Percentiles rank a stretch among this genome's conserved stretches.
Evolutionary conservation across 805 yeast species (phyloP).

Genomic region (Saturnispora quitensis): DNA sequence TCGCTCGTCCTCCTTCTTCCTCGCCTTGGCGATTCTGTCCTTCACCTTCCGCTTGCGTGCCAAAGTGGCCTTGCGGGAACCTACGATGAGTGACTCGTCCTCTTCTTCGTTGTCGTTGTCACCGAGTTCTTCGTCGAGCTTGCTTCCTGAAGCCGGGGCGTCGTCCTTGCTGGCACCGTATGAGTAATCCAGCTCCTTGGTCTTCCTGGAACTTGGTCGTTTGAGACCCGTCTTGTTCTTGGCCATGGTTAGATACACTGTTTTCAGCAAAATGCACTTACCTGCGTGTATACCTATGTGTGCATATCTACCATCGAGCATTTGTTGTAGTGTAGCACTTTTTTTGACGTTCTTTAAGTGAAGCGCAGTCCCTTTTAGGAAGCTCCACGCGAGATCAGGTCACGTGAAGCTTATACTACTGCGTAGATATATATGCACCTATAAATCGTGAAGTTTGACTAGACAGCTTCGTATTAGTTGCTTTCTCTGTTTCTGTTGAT

Average conservation of each 20-base stretch:
- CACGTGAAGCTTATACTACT: too few species aligned
- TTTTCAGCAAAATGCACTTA: too few species aligned
- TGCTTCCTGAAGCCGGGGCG: not conserved
- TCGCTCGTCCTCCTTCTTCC: not conserved
- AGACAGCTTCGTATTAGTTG: too few species aligned
- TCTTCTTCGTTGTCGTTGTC: not conserved
- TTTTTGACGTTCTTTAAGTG: too few species aligned
- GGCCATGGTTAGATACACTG: not conserved
- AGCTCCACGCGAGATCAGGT: too few species aligned
- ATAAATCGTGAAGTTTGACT: too few species aligned
- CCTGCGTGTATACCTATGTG: too few species aligned
- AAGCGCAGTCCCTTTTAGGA: too few species aligned
- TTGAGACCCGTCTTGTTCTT: not conserved
- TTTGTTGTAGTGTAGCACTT: too few species aligned
- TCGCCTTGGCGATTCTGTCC: not conserved
- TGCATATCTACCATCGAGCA: too few species aligned
- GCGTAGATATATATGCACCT: too few species aligned
- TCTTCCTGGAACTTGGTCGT: not conserved
- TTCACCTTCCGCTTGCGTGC: not conserved
- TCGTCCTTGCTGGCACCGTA: not conserved
- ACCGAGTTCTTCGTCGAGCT: too few species aligned
- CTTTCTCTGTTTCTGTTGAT: not conserved
- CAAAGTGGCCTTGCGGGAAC: slow-evolving; percentile 6
- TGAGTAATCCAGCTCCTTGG: not conserved
- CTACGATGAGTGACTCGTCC: slow-evolving; percentile 13